Percentiles rank a stretch among this genome's conserved stretches.
These are phyloP conservation scores for Monocercomonoides exilis DNA, from an alignment of 78 protist genomes.

Conservation along the genomic window DNA sequence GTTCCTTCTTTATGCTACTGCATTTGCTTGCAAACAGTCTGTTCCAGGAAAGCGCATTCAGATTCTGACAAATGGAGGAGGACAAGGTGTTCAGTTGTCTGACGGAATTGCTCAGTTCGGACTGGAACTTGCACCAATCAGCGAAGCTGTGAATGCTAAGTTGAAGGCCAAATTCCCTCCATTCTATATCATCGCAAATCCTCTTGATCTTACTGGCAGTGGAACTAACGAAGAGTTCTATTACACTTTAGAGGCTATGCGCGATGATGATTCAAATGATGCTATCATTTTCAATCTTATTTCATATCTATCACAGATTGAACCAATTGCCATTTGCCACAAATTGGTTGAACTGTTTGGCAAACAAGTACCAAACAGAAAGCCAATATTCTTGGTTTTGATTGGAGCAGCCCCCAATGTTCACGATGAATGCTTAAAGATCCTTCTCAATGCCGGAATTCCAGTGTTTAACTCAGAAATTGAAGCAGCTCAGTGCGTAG, in stretches of 20 bases:
- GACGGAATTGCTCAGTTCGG: constrained; percentile 23
- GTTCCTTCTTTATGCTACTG: neutral
- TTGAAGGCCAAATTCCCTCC: constrained; percentile 19
- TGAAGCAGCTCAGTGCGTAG: neutral
- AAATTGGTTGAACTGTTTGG: neutral
- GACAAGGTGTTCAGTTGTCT: constrained; percentile 14
- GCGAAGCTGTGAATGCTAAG: neutral
- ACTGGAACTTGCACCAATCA: neutral
- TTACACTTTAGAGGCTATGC: constrained; percentile 1
- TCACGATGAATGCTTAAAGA: constrained; percentile 1
- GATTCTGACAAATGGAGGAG: constrained; percentile 28
- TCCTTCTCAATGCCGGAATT: constrained; percentile 6
- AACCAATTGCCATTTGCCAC: neutral
- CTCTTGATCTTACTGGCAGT: constrained; percentile 31
- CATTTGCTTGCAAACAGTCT: neutral
- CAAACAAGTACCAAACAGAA: neutral
- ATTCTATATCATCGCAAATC: constrained; percentile 18
- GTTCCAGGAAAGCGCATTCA: neutral
- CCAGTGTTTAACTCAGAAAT: constrained; percentile 22
- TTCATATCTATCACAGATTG: constrained; percentile 23
- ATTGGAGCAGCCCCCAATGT: neutral
- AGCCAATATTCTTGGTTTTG: neutral
- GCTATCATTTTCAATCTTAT: constrained; percentile 10
- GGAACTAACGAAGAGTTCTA: constrained; percentile 17
- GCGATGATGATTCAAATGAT: neutral